Conservation (phyloP, 768 basidiomycete genomes). For the Dacryopinax spathularia region DNA sequence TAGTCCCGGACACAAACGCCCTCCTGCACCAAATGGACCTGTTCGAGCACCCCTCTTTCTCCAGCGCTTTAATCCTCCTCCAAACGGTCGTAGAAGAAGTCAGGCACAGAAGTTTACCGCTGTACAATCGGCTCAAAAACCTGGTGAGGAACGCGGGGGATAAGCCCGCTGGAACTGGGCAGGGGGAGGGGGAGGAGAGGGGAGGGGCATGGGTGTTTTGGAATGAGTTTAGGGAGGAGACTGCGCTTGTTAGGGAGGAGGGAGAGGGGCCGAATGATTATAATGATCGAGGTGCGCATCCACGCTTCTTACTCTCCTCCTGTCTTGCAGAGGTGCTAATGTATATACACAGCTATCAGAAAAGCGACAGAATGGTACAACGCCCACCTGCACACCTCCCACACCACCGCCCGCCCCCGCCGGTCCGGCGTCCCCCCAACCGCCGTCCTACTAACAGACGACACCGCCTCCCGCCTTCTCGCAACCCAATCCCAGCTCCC, state of each 20-base stretch:
- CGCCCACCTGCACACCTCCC: constrained; percentile 36
- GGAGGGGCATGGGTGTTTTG: constrained; percentile 58
- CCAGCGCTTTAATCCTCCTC: constrained; percentile 69
- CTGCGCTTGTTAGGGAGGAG: constrained; percentile 60
- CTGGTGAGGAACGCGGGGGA: constrained; percentile 77
- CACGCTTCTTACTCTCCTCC: neutral
- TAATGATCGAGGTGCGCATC: constrained; percentile 68
- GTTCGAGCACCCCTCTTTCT: constrained; percentile 62
- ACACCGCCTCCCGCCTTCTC: constrained; percentile 65
- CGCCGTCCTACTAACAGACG: constrained; percentile 78
- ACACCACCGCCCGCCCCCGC: constrained; percentile 4
- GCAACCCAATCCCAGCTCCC: constrained; percentile 52
- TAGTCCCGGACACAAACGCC: constrained; percentile 90
- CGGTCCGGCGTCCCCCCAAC: constrained; percentile 42
- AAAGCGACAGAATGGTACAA: constrained; percentile 80
- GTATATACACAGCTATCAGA: constrained; percentile 53
- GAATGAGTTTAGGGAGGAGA: constrained; percentile 72
- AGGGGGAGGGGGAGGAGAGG: too few relatives aligned
- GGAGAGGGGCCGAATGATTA: constrained; percentile 82
- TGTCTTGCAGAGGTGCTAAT: neutral
- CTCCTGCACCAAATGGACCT: constrained; percentile 97
- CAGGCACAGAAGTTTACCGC: constrained; percentile 78
- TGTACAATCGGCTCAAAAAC: constrained; percentile 83
- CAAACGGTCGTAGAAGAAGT: constrained; percentile 97
- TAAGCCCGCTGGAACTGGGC: too few relatives aligned